Percentiles rank a stretch among this genome's conserved stretches.
These are phyloP conservation scores for Polysphondylium violaceum DNA, from an alignment of 78 protist species.

Conservation along the genomic window DNA sequence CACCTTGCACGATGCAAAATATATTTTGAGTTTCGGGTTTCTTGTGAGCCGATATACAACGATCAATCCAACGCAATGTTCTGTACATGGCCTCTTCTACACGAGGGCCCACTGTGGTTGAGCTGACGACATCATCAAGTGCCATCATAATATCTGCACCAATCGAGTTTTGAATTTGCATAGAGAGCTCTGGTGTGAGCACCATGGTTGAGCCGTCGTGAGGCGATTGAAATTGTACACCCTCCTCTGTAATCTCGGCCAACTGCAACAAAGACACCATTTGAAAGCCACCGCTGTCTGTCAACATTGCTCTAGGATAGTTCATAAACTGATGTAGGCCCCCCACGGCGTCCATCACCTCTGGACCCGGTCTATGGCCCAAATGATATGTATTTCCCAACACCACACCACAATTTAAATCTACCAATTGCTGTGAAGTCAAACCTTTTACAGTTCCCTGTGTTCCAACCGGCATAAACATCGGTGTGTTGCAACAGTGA, in stretches of 20 bases:
- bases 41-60: conserved; percentile 94
- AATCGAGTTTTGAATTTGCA: conserved; percentile 93
- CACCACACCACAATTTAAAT: conserved; percentile 78
- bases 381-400: conserved; percentile 98
- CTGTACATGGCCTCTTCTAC: conserved; percentile 96
- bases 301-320: conserved; percentile 91
- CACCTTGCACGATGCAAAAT: conserved; percentile 97
- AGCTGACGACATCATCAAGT: conserved; percentile 89
- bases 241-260: conserved; percentile 95
- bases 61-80: conserved; percentile 97
- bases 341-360: conserved; percentile 88
- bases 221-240: conserved; percentile 96
- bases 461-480: conserved; percentile 99
- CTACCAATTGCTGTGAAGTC: conserved; percentile 85
- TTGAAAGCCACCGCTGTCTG: conserved; percentile 93
- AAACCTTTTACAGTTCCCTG: conserved; percentile 96
- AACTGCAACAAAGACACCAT: conserved; percentile 96
- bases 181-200: conserved; percentile 97
- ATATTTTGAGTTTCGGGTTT: conserved; percentile 83
- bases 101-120: conserved; percentile 85
- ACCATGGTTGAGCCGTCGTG: conserved; percentile 93
- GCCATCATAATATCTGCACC: conserved; percentile 99
- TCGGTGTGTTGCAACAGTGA: conserved; percentile 66
- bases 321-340: conserved; percentile 95
- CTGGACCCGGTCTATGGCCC: conserved; percentile 96